phyloP scores from a whole-genome alignment of 2,329 filamentous ascomycete species.

The Colletotrichum musicola region DNA sequence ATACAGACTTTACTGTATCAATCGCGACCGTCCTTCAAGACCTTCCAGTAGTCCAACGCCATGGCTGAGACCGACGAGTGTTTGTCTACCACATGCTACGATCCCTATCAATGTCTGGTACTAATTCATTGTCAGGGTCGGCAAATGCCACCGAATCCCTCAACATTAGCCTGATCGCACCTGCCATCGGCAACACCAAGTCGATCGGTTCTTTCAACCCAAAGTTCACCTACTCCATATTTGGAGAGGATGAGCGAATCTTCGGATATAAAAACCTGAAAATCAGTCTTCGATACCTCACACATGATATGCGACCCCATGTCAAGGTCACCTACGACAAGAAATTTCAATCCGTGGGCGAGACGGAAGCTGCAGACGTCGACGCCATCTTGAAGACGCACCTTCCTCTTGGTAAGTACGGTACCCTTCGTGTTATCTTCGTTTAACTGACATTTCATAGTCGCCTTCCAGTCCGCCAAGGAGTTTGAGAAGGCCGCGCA shows the following conservation, averaged over 20 bases:
- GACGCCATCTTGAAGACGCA: conserved; percentile 72
- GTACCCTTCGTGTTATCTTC: neutral
- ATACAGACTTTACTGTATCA: neutral
- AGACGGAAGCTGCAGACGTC: conserved; percentile 78
- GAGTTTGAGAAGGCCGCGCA: conserved; percentile 69
- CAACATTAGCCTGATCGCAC: conserved; percentile 69
- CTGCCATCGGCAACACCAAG: conserved; percentile 63
- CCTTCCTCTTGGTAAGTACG: conserved; percentile 72
- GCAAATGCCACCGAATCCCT: conserved; percentile 72
- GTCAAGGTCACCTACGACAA: conserved; percentile 78
- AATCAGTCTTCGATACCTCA: conserved; percentile 77
- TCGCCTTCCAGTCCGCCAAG: conserved; percentile 73
- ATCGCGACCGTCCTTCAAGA: neutral
- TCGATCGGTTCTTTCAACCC: conserved; percentile 81
- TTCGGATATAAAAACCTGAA: conserved; percentile 89
- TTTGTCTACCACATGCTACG: neutral
- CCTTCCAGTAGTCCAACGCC: neutral
- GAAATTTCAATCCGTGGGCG: conserved; percentile 77
- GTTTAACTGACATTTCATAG: conserved; percentile 52
- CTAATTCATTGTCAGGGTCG: conserved; percentile 60
- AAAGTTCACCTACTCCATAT: conserved; percentile 90
- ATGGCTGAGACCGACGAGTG: conserved; percentile 37
- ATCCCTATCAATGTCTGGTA: neutral
- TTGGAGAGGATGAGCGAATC: conserved; percentile 91
- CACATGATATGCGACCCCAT: conserved; percentile 82